A percentile compares a stretch with the other conserved stretches of the same genome.
phyloP scores from a whole-genome alignment of 1,284 basidiomycete species.

The Hortiboletus rubellus region DNA sequence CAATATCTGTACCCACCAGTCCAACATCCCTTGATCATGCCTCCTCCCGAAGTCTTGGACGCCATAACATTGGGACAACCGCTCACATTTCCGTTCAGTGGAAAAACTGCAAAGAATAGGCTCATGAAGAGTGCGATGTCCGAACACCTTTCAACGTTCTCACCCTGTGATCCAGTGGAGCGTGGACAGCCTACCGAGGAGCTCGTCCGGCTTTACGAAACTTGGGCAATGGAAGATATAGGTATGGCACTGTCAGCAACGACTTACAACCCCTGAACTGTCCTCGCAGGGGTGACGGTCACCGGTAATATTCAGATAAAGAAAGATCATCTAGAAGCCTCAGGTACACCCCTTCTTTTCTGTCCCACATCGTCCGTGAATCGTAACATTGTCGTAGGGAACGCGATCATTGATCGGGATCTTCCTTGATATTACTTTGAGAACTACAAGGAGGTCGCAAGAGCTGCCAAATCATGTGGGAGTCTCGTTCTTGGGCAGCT shows the following conservation, averaged over 20 bases:
- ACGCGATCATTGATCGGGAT: slow-evolving; percentile 34
- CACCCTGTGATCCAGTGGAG: slow-evolving; percentile 29
- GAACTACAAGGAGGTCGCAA: slow-evolving; percentile 25
- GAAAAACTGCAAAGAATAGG: slow-evolving; percentile 32
- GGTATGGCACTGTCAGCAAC: slow-evolving; percentile 18
- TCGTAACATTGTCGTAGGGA: slow-evolving; percentile 21
- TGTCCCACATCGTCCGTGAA: background rate
- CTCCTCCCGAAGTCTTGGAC: slow-evolving; percentile 14
- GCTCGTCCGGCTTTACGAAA: slow-evolving; percentile 35
- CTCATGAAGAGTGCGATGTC: slow-evolving; percentile 39
- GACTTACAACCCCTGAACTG: background rate
- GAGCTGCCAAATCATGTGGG: slow-evolving; percentile 32
- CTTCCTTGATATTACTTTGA: slow-evolving; percentile 28
- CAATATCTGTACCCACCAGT: slow-evolving; percentile 18
- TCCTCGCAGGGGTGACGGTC: slow-evolving; percentile 29
- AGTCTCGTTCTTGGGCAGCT: slow-evolving; percentile 34
- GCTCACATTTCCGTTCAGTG: slow-evolving; percentile 33
- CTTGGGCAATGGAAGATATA: slow-evolving; percentile 35
- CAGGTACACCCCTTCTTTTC: slow-evolving; percentile 18
- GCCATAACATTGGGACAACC: slow-evolving; percentile 26
- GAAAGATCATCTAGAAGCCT: slow-evolving; percentile 36
- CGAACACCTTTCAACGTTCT: slow-evolving; percentile 36
- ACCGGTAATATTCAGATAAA: slow-evolving; percentile 37
- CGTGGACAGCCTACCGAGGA: slow-evolving; percentile 37
- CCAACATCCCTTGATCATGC: slow-evolving; percentile 18